Evolutionary conservation across 2,329 filamentous ascomycete genomes (phyloP), one percentile per base, ranked within the genome.

Genomic region (Aspergillus quadrilineatus): DNA sequence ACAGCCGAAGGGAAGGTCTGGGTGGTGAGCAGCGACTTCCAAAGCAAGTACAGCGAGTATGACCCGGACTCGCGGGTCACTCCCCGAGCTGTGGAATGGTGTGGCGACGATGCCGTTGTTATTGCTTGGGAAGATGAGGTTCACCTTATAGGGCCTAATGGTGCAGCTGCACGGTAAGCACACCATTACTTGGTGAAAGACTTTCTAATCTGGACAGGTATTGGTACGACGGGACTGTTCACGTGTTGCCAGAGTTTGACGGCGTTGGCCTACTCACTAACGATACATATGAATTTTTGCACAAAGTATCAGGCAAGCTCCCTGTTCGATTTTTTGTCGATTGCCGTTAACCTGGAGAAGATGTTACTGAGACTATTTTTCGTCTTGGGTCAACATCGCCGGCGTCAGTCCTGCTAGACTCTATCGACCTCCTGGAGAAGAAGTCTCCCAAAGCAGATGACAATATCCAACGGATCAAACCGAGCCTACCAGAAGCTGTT

Each of bases 41-140:
- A 96, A 70, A 92, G 89, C 67, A 88, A 92, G 56, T 80, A 96
- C 60, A 93, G 92, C 69, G 92, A 97, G 75, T 93, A 97, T 69
- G 87, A 96, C 67, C 93, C 92, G 0, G 87, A 87, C 63, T 92
- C 90, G 8, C 89, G 88, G 71, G 96, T 91, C 4, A 82, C 88
- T 1, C 94, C 94, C 3, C 89, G 90, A 65, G 90, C 94, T 61
- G 82, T 99, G 59, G 88, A 94, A 66, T 99, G 94, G 94, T 99
- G 94, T 72, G 94, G 94, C 4, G 93, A 94, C 66, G 93, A 97
- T 73, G 91, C 92, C 12, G 89, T 94, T 3, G 85, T 96, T 29
- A 85, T 99, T 65, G 92, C 92, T 0, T 99, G 94, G 94, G 94
- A 97, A 69, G 94, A 99, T 69, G 94, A 99, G 73, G 88, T 99